Conservation (phyloP, 31 red algal genomes). For the Endocladia muricata region DNA sequence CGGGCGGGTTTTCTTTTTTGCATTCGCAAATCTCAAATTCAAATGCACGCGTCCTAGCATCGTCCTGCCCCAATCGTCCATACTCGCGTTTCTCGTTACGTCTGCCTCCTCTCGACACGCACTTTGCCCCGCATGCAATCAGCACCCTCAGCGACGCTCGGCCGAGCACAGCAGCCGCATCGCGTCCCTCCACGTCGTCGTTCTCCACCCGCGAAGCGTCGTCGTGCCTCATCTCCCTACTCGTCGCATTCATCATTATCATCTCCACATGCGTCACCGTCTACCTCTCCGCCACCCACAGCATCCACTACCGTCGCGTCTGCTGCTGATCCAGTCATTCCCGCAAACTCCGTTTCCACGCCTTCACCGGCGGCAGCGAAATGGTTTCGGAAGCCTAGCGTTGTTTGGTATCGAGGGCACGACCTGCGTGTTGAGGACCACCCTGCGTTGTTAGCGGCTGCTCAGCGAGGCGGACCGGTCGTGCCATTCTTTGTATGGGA, state of each 20-base stretch:
- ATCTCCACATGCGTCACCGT: not conserved
- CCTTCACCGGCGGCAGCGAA: slow-evolving; percentile 18
- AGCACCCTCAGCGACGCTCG: not conserved
- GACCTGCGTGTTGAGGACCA: slow-evolving; percentile 95
- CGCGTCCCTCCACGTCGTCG: not conserved
- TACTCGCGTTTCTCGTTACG: not conserved
- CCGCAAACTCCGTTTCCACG: too few relatives aligned
- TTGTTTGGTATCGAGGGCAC: slow-evolving; percentile 97
- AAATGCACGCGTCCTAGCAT: too few relatives aligned
- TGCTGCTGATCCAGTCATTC: too few relatives aligned
- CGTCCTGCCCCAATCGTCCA: too few relatives aligned
- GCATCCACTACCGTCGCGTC: not conserved
- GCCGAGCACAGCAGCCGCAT: not conserved
- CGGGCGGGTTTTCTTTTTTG: too few relatives aligned
- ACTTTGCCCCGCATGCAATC: slow-evolving; percentile 2
- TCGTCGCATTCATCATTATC: not conserved
- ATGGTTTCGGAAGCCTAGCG: slow-evolving; percentile 82
- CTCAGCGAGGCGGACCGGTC: slow-evolving; percentile 79
- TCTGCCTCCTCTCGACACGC: not conserved
- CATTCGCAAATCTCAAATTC: too few relatives aligned
- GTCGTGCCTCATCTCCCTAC: not conserved
- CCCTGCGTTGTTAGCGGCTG: slow-evolving; percentile 89
- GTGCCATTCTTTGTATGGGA: slow-evolving; percentile 89
- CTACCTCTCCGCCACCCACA: not conserved
- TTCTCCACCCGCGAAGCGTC: slow-evolving; percentile 2